Conservation (phyloP, 306 rosid species). For the Prunus mongolica region DNA sequence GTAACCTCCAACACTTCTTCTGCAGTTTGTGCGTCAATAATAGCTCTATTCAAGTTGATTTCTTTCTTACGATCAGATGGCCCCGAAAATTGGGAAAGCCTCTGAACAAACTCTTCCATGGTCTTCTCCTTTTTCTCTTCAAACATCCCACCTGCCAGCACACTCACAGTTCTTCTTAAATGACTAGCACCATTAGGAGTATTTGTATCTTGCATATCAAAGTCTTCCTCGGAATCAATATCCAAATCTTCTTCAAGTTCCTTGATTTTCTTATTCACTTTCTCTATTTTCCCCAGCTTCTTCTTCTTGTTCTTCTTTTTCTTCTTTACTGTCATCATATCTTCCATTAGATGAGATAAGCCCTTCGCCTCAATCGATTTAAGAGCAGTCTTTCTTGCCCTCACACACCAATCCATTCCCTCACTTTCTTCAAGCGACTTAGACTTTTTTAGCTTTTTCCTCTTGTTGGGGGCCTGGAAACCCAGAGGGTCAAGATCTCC, state of each 20-base stretch:
- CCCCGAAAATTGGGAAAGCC: constrained; percentile 73
- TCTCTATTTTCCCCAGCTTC: constrained; percentile 37
- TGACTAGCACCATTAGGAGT: constrained; percentile 24
- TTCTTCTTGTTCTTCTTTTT: constrained; percentile 52
- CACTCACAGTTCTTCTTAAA: constrained; percentile 47
- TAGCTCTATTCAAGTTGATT: constrained; percentile 64
- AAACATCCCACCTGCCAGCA: constrained; percentile 59
- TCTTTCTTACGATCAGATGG: constrained; percentile 78
- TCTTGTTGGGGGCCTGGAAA: constrained; percentile 59
- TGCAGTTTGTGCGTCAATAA: constrained; percentile 75
- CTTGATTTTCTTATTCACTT: constrained; percentile 37
- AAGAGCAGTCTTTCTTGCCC: constrained; percentile 74
- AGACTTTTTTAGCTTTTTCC: constrained; percentile 39
- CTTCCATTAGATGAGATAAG: constrained; percentile 46
- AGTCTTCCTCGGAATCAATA: constrained; percentile 41
- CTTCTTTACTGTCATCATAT: constrained; percentile 48
- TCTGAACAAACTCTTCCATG: constrained; percentile 55
- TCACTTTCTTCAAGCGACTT: constrained; percentile 53
- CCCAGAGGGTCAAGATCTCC: constrained; percentile 69
- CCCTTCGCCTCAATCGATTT: constrained; percentile 67
- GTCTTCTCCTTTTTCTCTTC: constrained; percentile 54
- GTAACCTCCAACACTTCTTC: constrained; percentile 75
- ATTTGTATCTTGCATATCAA: constrained; percentile 19
- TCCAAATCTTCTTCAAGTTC: constrained; percentile 32
- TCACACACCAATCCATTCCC: constrained; percentile 84